Evolutionary conservation across 805 yeast species (phyloP).

Genomic region (Pichia cabralensis): DNA sequence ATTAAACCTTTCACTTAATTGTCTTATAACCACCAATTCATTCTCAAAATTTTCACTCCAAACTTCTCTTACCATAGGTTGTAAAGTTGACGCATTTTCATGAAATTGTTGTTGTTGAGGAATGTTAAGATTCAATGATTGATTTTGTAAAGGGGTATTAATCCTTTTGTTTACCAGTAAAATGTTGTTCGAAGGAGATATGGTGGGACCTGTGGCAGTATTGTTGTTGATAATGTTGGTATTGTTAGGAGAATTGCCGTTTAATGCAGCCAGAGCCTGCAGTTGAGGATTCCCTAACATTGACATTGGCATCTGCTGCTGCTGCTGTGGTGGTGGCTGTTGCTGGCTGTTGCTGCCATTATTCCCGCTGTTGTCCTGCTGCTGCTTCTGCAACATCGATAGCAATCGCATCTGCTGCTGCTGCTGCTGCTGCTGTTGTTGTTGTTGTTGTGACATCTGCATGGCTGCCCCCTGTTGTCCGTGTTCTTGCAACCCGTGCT

Average conservation of each 20-base stretch:
- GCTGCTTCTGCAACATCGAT: slow-evolving; percentile 19
- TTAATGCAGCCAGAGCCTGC: too few species aligned
- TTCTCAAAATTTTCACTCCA: slow-evolving; percentile 62
- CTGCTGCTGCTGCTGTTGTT: slow-evolving; percentile 9
- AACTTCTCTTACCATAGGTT: slow-evolving; percentile 57
- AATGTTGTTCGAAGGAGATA: too few species aligned
- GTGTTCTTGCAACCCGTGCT: too few species aligned
- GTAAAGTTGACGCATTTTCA: slow-evolving; percentile 10
- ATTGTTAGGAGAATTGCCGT: too few species aligned
- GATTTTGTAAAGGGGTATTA: too few species aligned
- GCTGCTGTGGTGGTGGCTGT: slow-evolving; percentile 13
- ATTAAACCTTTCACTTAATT: slow-evolving; percentile 46
- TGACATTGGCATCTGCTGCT: too few species aligned
- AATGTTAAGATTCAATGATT: too few species aligned
- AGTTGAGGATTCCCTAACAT: too few species aligned
- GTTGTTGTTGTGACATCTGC: slow-evolving; percentile 17
- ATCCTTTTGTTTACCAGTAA: too few species aligned
- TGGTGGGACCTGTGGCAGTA: too few species aligned
- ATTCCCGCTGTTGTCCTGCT: slow-evolving; percentile 12
- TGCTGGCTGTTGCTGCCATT: slow-evolving; percentile 9
- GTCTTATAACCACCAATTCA: slow-evolving; percentile 55
- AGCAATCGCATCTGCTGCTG: slow-evolving; percentile 20
- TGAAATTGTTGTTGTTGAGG: slow-evolving; percentile 4
- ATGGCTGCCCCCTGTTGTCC: slow-evolving; percentile 1
- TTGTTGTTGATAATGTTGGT: too few species aligned